Conservation (phyloP, 106 monocot species). For the Cymbidium sinense region DNA sequence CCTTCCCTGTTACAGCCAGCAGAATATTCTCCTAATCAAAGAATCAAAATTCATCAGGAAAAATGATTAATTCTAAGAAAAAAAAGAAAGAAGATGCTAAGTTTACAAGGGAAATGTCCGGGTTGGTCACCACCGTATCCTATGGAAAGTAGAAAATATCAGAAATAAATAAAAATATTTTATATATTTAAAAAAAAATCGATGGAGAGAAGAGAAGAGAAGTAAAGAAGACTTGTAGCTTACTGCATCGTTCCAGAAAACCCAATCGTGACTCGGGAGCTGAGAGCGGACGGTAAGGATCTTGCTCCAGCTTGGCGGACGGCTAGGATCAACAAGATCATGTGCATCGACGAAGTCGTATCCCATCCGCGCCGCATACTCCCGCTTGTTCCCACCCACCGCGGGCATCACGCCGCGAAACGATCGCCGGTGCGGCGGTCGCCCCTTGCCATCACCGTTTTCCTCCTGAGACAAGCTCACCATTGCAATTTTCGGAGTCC, state of each 20-base stretch:
- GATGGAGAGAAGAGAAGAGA: background rate
- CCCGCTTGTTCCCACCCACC: conserved; percentile 50
- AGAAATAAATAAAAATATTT: background rate
- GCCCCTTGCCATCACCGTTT: conserved; percentile 2
- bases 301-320: conserved; percentile 42
- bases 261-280: conserved; percentile 51
- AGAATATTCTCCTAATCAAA: conserved; percentile 18
- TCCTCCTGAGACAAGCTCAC: conserved; percentile 58
- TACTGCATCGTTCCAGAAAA: conserved; percentile 95
- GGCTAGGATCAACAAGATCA: conserved; percentile 32
- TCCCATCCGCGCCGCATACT: conserved; percentile 45
- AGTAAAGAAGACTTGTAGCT: background rate
- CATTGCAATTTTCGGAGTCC: conserved; percentile 41
- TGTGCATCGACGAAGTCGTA: conserved; percentile 54
- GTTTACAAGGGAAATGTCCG: conserved; percentile 23
- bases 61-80: background rate
- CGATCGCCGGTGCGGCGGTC: conserved; percentile 14
- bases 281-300: conserved; percentile 29
- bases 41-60: background rate
- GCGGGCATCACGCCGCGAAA: conserved; percentile 46
- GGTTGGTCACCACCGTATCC: conserved; percentile 16
- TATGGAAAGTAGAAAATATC: background rate
- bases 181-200: background rate
- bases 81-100: background rate
- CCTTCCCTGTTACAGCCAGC: conserved; percentile 10